Base-by-base conservation (phyloP, 306 rosid species). In the Quercus aquifolioides region DNA sequence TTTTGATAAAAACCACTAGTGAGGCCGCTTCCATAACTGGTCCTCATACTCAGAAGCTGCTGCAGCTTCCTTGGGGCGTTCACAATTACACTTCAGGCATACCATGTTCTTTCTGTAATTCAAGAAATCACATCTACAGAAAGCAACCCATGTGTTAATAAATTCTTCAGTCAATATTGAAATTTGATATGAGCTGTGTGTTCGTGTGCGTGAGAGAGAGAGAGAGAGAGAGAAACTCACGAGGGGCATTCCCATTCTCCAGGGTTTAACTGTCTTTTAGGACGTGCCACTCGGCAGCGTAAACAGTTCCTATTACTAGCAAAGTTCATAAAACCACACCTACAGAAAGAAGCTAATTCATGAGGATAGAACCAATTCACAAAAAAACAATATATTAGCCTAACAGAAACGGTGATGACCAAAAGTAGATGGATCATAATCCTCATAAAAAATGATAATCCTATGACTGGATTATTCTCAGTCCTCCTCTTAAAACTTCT, bases 231-330 rank as follows among this genome's bases (percentile, higher is more conserved):
- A 74, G 5, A 76, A 19, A 83, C 94, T 89, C 81, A 95, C 99
- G 84, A 84, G 71, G 97, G 96, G 78, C 98, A 93, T 84, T 76
- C 86, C 98, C 99, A 95, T 5, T 95, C 98, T 54, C 91, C 92
- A 21, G 83, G 83, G 38, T 81, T 86, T 41, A 84, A 77, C 25
- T 56, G 74, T 79, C 80, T 81, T 79, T 74, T 83, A 79, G 98
- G 90, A 12, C 91, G 89, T 62, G 69, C 43, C 81, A 85, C 92
- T 71, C 70, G 86, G 82, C 99, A 95, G 17, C 88, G 94, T 51
- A 86, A 41, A 78, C 99, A 93, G 76, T 87, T 88, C 83, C n/a
- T 75, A 11, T 89, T 95, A 73, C 88, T 82, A 18, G 97, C 87
- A 30, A 84, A 95, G 80, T 95, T 95, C 97, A 93, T 85, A 91